Evolutionary conservation across 352 stramenopile species (phyloP), one percentile per base, ranked within the genome.

Genomic region (Globisporangium recalcitrans): DNA sequence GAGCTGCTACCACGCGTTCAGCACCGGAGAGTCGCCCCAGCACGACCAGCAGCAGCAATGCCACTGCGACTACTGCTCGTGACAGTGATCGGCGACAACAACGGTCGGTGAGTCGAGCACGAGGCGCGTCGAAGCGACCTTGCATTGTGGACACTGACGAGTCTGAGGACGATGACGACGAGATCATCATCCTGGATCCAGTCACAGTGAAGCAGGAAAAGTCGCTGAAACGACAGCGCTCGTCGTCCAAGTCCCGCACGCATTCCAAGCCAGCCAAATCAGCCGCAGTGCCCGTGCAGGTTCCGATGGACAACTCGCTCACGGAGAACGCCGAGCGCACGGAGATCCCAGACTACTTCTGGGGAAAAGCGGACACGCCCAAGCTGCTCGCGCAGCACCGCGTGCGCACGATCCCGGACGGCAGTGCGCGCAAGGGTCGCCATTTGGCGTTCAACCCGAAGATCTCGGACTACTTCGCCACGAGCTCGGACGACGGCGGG

Each of bases 381-480:
- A 92, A 95, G 63, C 64, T 93, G 38, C 65, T 95, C 32, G 72
- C 75, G 26, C 85, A 91, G 53, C 73, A 87, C 32, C 78, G 79
- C 21, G 84, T 85, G 40, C 73, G 69, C 16, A 71, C 75, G 16
- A 72, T 93, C 49, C 73, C 79, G 0, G 86, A 95, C 60, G 77
- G 73, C 11, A 87, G 82, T 52, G 56, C 54, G 42, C 82, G 84
- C 24, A 95, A 95, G 53, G 70, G 81, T 1, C 78, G 86, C 10
- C 80, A 90, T 60, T 63, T 93, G 51, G 74, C 76, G 31, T 91
- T 95, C 56, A 92, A 95, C 52, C 79, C 86, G 42, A 80, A 78
- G 19, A 74, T 87, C 63, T 73, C 76, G 9, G 75, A 91, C 63
- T 75, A 85, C 54, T 90, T 95, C 46, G 82, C 82, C 4, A 90